These are phyloP conservation scores for Tuber calosporum DNA, from an alignment of 495 filamentous ascomycete genomes.

Conservation along the genomic window DNA sequence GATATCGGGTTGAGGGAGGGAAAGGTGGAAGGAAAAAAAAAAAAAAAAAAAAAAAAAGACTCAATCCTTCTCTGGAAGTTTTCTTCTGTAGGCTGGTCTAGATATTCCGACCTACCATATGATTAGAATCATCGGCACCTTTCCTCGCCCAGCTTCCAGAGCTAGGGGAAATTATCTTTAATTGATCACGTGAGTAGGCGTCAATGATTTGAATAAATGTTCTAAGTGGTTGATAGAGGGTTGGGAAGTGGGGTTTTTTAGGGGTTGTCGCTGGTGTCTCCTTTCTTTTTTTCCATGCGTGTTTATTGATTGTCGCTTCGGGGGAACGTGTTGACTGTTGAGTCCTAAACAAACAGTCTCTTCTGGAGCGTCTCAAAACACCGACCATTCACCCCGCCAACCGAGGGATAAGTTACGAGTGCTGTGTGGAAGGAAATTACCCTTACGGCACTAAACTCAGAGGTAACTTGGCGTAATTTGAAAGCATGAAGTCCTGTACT, in stretches of 20 bases:
- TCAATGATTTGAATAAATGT: slow-evolving; percentile 3
- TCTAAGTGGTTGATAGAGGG: background rate
- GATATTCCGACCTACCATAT: background rate
- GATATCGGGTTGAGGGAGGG: too few species aligned
- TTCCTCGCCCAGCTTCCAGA: background rate
- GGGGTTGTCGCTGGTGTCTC: slow-evolving; percentile 1
- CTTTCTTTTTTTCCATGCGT: background rate
- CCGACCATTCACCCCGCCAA: slow-evolving; percentile 34
- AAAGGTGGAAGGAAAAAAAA: too few species aligned
- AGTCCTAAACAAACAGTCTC: slow-evolving; percentile 19
- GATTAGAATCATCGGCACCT: background rate
- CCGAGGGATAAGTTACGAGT: slow-evolving; percentile 10
- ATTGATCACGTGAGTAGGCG: slow-evolving; percentile 32
- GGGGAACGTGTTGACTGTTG: slow-evolving; percentile 7
- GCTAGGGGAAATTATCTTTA: background rate
- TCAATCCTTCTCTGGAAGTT: background rate
- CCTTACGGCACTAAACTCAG: background rate
- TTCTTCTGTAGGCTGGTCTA: background rate
- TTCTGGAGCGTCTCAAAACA: slow-evolving; percentile 25
- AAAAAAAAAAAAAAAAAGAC: too few species aligned
- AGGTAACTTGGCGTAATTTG: background rate
- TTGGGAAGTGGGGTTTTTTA: background rate
- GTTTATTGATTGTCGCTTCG: background rate
- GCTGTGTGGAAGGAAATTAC: background rate
- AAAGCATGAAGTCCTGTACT: background rate